Base-by-base conservation (phyloP, 2,329 filamentous ascomycete species). In the Aspergillus puulaauensis region DNA sequence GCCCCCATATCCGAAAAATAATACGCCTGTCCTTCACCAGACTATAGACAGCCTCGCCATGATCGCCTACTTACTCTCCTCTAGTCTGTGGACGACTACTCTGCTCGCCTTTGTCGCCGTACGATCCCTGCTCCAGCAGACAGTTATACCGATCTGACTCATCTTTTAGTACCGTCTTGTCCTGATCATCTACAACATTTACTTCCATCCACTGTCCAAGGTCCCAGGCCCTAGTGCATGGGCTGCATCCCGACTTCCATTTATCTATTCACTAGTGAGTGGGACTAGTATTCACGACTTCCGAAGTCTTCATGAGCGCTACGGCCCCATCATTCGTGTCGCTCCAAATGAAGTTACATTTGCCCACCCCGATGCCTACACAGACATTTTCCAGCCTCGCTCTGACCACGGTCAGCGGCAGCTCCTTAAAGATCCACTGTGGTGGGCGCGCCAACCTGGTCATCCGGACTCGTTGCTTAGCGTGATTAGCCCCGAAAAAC, bases 381-480 rank as follows among this genome's bases (percentile, higher is more conserved):
- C 41, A 11, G 47, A 51, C 17, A 52, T 56, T 41, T 46, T 52
- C 31, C 47, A 35, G 9, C 41, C 19, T 21, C 40, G 40, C 15
- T 19, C 40, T 12, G 46, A 33, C 14, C 39, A 48, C 12, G 31
- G 27, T 4, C 23, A 56, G 31, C 40, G 31, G 6, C 54, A 52
- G 40, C 41, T 56, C 15, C 47, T 56, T 31, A 56, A 56, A 31
- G 54, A 56, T 46, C 54, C 54, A 6, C 17, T 56, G 4, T 56
- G 54, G 54, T 56, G 47, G 47, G 47, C 17, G 5, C 33, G 48
- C 6, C 54, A 52, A 31, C 54, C 54, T 23, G 54, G 54, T 11
- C 54, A 56, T 14, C 54, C 54, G 12, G 54, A 56, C 31, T 52
- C 54, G 24, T 35, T 56, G 7, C 24, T 56, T 19, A 56, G 47